phyloP scores from a whole-genome alignment of 2,329 filamentous ascomycete species.

The Aspergillus fructus region DNA sequence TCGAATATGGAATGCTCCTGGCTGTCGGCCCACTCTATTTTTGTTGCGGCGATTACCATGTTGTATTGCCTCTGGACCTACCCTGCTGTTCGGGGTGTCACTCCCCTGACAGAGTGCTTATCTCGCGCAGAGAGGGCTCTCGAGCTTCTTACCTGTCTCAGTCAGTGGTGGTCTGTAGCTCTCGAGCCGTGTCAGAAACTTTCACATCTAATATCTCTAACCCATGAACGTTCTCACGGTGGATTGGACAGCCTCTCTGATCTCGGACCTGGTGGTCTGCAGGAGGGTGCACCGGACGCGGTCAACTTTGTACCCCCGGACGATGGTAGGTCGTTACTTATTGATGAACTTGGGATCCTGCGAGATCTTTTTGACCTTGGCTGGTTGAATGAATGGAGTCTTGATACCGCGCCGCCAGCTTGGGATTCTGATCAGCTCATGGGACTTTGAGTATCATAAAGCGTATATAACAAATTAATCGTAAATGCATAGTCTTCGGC shows the following conservation, averaged over 20 bases:
- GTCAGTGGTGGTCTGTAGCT: constrained; percentile 1
- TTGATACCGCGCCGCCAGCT: neutral
- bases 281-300: neutral
- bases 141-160: neutral
- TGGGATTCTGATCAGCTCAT: neutral
- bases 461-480: too few species aligned
- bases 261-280: neutral
- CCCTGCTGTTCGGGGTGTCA: neutral
- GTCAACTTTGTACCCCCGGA: neutral
- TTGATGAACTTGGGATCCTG: constrained; percentile 6
- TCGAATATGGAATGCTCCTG: constrained; percentile 8
- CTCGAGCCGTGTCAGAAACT: constrained; percentile 4
- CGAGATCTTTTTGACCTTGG: constrained; percentile 5
- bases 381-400: constrained; percentile 1
- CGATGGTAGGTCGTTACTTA: neutral
- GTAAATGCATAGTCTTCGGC: too few species aligned
- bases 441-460: too few species aligned
- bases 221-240: neutral
- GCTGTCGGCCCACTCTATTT: constrained; percentile 4
- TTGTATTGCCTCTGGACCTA: neutral
- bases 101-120: neutral
- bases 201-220: neutral
- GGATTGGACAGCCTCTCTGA: too few species aligned
- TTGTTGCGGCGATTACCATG: constrained; percentile 4
- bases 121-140: neutral